phyloP scores from a whole-genome alignment of 148 eudicot genomes.

The Camellia japonica region DNA sequence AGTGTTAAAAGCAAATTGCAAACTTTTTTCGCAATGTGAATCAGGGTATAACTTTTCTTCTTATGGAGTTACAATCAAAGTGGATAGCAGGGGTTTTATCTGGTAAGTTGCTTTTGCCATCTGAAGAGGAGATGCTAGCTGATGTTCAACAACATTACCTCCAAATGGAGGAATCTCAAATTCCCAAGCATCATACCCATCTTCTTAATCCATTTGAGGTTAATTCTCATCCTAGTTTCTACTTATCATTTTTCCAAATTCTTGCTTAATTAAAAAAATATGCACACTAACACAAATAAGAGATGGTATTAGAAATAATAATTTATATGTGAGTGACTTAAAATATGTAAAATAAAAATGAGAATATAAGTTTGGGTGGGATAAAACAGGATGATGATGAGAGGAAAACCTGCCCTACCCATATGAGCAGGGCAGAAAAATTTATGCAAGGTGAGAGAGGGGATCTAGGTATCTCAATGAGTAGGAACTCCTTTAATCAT shows the following conservation, averaged over 20 bases:
- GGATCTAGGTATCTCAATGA: no score
- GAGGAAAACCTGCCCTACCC: no score
- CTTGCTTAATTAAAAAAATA: not conserved
- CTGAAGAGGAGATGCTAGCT: conserved; percentile 41
- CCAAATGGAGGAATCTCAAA: conserved; percentile 27
- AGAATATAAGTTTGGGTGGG: no score
- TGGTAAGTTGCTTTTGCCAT: conserved; percentile 34
- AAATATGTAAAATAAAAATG: no score
- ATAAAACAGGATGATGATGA: no score
- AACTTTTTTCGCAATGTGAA: not conserved
- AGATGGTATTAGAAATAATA: no score
- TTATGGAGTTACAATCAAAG: conserved; percentile 44
- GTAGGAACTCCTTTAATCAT: no score
- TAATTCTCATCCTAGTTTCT: conserved; percentile 1
- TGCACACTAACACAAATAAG: no score
- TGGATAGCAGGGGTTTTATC: conserved; percentile 52
- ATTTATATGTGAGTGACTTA: no score
- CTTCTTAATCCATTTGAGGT: conserved; percentile 23
- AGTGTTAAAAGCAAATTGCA: not conserved
- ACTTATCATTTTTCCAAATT: not conserved
- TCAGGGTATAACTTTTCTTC: conserved; percentile 26
- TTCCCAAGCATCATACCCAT: conserved; percentile 55
- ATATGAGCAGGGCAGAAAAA: no score
- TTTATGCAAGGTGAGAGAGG: no score
- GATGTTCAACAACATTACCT: conserved; percentile 35